Percentiles rank a stretch among this genome's conserved stretches.
These are phyloP conservation scores for Mollisia scopiformis DNA, from an alignment of 2,329 filamentous ascomycete genomes.

Conservation along the genomic window DNA sequence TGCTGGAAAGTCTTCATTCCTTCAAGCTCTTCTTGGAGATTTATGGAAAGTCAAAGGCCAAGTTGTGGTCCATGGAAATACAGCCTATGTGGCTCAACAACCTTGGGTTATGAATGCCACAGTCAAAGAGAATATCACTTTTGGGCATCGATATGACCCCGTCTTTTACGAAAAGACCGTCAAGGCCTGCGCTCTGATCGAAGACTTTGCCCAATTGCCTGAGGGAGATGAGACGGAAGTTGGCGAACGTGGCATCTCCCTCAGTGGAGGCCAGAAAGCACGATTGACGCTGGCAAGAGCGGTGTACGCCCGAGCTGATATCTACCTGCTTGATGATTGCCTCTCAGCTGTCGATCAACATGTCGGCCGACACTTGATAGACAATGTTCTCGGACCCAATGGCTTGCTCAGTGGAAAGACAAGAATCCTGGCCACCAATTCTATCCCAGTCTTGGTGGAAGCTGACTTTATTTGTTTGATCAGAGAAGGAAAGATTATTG, in stretches of 20 bases:
- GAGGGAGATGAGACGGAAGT: slow-evolving; percentile 97
- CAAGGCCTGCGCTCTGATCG: slow-evolving; percentile 84
- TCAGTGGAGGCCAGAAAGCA: slow-evolving; percentile 95
- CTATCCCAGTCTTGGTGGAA: slow-evolving; percentile 87
- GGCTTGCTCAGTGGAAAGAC: slow-evolving; percentile 86
- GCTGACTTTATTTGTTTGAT: slow-evolving; percentile 88
- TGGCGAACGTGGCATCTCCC: slow-evolving; percentile 92
- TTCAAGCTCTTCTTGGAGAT: slow-evolving; percentile 88
- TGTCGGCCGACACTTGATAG: slow-evolving; percentile 91
- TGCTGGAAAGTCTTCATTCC: slow-evolving; percentile 88
- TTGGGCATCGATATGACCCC: slow-evolving; percentile 92
- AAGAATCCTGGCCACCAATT: slow-evolving; percentile 90
- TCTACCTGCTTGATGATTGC: slow-evolving; percentile 93
- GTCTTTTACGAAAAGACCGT: slow-evolving; percentile 93
- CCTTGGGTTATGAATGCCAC: slow-evolving; percentile 98
- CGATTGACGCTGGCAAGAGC: slow-evolving; percentile 89
- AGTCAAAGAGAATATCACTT: slow-evolving; percentile 95
- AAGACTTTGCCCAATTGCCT: slow-evolving; percentile 90
- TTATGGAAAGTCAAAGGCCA: slow-evolving; percentile 86
- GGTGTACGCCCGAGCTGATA: slow-evolving; percentile 94
- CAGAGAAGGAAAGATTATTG: slow-evolving; percentile 79
- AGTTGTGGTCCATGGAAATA: slow-evolving; percentile 78
- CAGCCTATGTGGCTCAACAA: slow-evolving; percentile 91
- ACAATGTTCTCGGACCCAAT: slow-evolving; percentile 85
- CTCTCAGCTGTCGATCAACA: slow-evolving; percentile 98